Evolutionary conservation across 306 rosid species (phyloP).

Genomic region (Phaseolus lunatus): DNA sequence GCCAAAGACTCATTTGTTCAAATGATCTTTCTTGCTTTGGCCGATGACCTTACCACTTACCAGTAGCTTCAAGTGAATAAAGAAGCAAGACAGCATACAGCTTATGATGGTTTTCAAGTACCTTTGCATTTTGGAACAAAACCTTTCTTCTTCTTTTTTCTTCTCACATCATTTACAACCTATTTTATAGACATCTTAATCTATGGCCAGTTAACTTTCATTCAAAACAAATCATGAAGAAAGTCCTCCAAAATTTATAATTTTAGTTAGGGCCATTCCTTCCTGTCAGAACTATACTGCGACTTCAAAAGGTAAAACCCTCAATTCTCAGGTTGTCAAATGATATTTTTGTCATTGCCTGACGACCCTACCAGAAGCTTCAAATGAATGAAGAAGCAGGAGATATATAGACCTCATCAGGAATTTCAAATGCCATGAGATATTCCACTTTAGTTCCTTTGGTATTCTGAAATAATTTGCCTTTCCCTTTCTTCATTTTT

Average conservation of each 20-base stretch:
- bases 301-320: background rate
- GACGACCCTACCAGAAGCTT: constrained; percentile 23
- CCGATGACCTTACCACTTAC: constrained; percentile 15
- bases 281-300: background rate
- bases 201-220: background rate
- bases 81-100: background rate
- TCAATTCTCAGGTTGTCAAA: background rate
- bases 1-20: background rate
- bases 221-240: constrained; percentile 8
- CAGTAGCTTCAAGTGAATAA: constrained; percentile 17
- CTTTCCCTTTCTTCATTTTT: background rate
- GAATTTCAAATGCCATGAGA: constrained; percentile 9
- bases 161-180: background rate
- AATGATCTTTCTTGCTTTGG: background rate
- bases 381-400: background rate
- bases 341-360: background rate
- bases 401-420: background rate
- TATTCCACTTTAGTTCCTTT: constrained; percentile 11
- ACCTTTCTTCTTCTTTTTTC: background rate
- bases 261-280: background rate
- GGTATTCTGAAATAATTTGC: background rate
- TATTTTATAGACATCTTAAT: constrained; percentile 2
- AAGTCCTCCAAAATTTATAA: constrained; percentile 9
- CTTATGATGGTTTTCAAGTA: constrained; percentile 1
- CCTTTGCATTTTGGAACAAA: background rate